Evolutionary conservation across 768 basidiomycete species (phyloP).

Genomic region (Pleurotus tuber-regium): DNA sequence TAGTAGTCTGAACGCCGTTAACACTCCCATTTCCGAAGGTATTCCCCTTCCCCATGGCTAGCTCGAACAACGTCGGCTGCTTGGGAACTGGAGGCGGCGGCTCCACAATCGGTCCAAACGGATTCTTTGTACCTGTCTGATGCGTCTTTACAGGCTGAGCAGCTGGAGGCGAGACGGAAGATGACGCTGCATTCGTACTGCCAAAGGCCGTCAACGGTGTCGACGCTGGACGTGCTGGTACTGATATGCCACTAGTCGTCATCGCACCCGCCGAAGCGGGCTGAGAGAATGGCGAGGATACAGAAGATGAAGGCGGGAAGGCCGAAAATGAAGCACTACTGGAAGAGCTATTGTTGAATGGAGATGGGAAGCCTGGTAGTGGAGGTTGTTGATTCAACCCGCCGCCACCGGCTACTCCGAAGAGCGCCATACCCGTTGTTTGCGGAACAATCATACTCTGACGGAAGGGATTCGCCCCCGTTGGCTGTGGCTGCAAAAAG

Average conservation of each 20-base stretch:
- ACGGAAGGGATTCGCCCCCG: conserved; percentile 80
- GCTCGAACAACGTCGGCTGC: conserved; percentile 77
- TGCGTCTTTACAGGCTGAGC: conserved; percentile 77
- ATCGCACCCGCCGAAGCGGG: conserved; percentile 17
- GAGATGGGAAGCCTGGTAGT: conserved; percentile 1
- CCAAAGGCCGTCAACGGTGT: conserved; percentile 58
- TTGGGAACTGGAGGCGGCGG: conserved; percentile 69
- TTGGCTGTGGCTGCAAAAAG: conserved; percentile 53
- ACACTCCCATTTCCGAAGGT: conserved; percentile 7
- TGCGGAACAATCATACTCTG: conserved; percentile 73
- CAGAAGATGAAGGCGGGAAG: conserved; percentile 17
- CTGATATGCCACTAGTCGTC: conserved; percentile 17
- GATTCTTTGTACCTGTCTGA: conserved; percentile 93
- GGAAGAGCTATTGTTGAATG: background rate
- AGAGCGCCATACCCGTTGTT: conserved; percentile 53
- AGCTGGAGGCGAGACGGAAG: conserved; percentile 37
- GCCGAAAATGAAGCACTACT: conserved; percentile 18
- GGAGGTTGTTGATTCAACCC: conserved; percentile 18
- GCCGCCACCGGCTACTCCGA: conserved; percentile 30
- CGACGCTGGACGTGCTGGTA: conserved; percentile 65
- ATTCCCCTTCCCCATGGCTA: conserved; percentile 51
- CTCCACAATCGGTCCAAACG: conserved; percentile 77
- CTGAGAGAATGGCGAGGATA: conserved; percentile 23
- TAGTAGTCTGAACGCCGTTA: conserved; percentile 11
- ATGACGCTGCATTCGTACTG: too few relatives aligned